Conservation (phyloP, 2,329 filamentous ascomycete species). For the Talaromyces verruculosus region DNA sequence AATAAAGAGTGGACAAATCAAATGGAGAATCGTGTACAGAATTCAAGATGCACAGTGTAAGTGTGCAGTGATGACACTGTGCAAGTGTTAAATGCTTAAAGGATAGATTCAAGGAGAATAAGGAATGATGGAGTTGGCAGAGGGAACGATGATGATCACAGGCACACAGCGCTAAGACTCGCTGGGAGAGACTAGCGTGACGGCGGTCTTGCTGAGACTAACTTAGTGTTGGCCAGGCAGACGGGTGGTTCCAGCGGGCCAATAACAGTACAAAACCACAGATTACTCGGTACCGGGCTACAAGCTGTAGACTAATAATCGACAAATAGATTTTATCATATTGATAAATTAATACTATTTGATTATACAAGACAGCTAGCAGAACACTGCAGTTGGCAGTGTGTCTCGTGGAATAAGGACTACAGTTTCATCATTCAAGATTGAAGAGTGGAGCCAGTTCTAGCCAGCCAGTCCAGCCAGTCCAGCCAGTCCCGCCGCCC, state of each 20-base stretch:
- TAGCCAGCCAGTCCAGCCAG: neutral
- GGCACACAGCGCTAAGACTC: neutral
- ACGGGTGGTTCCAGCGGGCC: slow-evolving; percentile 1
- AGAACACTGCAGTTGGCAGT: too few relatives aligned
- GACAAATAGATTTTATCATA: neutral
- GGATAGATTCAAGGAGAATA: neutral
- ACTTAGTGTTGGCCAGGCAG: neutral
- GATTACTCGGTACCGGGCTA: too few relatives aligned
- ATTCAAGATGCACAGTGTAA: neutral
- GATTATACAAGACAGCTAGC: neutral
- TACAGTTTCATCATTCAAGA: neutral
- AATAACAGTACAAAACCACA: neutral
- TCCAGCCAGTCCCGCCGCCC: neutral
- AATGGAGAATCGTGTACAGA: neutral
- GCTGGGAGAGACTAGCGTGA: neutral
- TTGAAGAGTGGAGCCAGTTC: slow-evolving; percentile 8
- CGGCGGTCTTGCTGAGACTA: neutral
- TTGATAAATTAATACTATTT: neutral
- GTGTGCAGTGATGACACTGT: neutral
- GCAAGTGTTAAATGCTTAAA: neutral
- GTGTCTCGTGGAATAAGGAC: neutral
- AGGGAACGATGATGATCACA: slow-evolving; percentile 13
- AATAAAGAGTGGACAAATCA: neutral
- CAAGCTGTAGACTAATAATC: neutral
- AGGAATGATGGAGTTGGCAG: slow-evolving; percentile 8